Percentiles rank a stretch among this genome's conserved stretches.
These are phyloP conservation scores for Entomortierella parvispora DNA, from an alignment of 192 early-diverging fungal genomes.

Conservation along the genomic window DNA sequence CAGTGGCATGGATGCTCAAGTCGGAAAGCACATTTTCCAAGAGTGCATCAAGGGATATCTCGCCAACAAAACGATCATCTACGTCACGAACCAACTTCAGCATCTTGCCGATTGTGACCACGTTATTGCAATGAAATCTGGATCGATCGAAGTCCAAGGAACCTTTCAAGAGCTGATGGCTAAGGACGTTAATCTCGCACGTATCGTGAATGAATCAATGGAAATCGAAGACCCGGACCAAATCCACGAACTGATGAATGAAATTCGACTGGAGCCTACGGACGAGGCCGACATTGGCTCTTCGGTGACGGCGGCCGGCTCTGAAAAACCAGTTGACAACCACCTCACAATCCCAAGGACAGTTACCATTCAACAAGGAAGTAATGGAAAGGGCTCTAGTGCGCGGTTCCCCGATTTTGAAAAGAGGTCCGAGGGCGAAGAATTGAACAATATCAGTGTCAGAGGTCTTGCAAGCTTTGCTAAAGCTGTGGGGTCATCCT, in stretches of 20 bases:
- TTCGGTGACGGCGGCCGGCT: not conserved
- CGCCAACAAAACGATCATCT: slow-evolving; percentile 67
- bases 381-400: slow-evolving; percentile 6
- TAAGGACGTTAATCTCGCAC: slow-evolving; percentile 70
- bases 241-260: slow-evolving; percentile 54
- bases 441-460: slow-evolving; percentile 13
- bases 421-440: not conserved
- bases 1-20: slow-evolving; percentile 55
- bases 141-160: slow-evolving; percentile 62
- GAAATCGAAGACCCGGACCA: slow-evolving; percentile 66
- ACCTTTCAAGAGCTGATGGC: slow-evolving; percentile 69
- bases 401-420: slow-evolving; percentile 8
- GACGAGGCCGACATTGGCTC: slow-evolving; percentile 43
- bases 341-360: slow-evolving; percentile 26
- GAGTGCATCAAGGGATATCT: slow-evolving; percentile 61
- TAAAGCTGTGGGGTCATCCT: slow-evolving; percentile 5
- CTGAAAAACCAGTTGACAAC: slow-evolving; percentile 17
- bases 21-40: slow-evolving; percentile 61
- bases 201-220: slow-evolving; percentile 70
- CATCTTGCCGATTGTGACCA: slow-evolving; percentile 66
- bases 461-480: slow-evolving; percentile 16
- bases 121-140: slow-evolving; percentile 69
- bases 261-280: slow-evolving; percentile 47
- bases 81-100: slow-evolving; percentile 77
- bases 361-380: slow-evolving; percentile 11